Percentiles rank a stretch among this genome's conserved stretches.
Conservation (phyloP, 768 basidiomycete species). For the Lactarius quietus region DNA sequence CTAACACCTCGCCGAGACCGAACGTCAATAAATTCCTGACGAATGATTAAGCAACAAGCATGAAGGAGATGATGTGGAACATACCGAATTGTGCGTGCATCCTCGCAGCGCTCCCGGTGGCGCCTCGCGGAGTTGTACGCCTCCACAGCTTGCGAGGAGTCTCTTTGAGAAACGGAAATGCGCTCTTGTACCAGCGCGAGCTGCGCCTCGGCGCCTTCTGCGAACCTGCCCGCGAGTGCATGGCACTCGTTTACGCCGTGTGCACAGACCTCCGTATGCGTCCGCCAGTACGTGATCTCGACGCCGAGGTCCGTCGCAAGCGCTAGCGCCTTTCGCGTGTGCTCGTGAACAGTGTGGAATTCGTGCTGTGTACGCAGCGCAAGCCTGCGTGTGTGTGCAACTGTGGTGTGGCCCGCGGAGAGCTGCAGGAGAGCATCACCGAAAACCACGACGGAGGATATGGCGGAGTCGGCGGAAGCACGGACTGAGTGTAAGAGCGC, state of each 20-base stretch:
- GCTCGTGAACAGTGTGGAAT: neutral
- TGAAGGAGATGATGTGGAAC: neutral
- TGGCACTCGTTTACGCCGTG: neutral
- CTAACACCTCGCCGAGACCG: too few species aligned
- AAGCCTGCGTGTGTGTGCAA: neutral
- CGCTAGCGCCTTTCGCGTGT: neutral
- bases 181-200: neutral
- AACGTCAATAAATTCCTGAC: too few species aligned
- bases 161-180: neutral
- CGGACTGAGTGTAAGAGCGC: neutral
- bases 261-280: neutral
- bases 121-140: neutral
- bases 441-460: neutral
- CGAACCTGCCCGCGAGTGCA: neutral
- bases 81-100: neutral
- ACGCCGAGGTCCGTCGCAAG: neutral
- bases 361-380: constrained; percentile 1
- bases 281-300: neutral
- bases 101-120: neutral
- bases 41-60: neutral
- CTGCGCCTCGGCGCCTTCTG: neutral
- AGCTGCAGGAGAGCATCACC: neutral
- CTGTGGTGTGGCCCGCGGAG: neutral
- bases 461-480: neutral
- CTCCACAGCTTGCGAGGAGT: neutral